Evolutionary conservation across 176 grass and related monocot genomes (phyloP), one percentile per base, ranked within the genome.

Genomic region (Chrysopogon serrulatus): DNA sequence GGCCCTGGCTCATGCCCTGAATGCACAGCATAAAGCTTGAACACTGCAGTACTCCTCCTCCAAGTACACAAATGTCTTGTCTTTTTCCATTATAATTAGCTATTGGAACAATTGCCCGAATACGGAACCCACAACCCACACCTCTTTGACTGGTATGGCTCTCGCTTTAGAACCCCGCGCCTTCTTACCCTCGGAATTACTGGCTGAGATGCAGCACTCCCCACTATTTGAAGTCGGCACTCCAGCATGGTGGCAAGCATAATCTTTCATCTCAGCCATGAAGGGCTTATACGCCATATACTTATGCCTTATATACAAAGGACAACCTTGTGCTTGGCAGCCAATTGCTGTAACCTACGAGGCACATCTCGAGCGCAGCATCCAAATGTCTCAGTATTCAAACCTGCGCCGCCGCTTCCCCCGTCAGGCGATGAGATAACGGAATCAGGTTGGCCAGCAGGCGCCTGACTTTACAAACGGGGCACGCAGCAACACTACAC

Each of bases 231-330:
- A 90, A 18, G 89, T 91, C 8, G 97, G 97, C 81, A 90, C 88
- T 64, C 97, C 97, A 53, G 97, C 97, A 60, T 93, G 91, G 28
- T 99, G 93, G 77, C 97, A 99, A 0, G 97, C 97, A 82, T 99
- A 99, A 88, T 99, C 97, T 82, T 99, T 99, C 65, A 99, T 93
- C 71, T 99, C 97, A 9, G 97, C 97, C 91, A 96, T 94, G 83
- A 99, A 96, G 2, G 97, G 97, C 84, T 99, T 99, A 85, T 96
- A 94, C n/a, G n/a, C n/a, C n/a, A n/a, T n/a, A n/a, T n/a, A n/a
- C n/a, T n/a, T n/a, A n/a, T n/a, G n/a, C 87, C 97, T 87, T 81
- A 99, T 99, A 71, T 99, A 85, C 97, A 99, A 65, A 99, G 92
- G 5, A 96, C 97, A 10, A 99, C 97, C 86, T 96, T 96, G 74